These are phyloP conservation scores for Taphrina flavorubra DNA, from an alignment of 1,139 yeast species.

Conservation along the genomic window DNA sequence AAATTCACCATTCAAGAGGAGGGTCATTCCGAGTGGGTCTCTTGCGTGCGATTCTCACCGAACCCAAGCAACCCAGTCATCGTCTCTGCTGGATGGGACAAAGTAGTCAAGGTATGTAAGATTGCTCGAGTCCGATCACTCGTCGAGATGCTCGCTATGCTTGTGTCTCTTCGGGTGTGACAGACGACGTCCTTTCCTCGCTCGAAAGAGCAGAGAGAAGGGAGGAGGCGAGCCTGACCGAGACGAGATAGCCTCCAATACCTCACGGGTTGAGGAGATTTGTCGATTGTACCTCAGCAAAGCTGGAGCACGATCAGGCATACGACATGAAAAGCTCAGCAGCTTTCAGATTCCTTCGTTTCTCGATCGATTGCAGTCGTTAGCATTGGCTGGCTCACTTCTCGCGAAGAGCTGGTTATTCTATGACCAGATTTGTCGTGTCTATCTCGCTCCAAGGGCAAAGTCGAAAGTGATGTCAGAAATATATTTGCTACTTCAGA, in stretches of 20 bases:
- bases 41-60: constrained; percentile 95
- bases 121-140: constrained; percentile 43
- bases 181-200: constrained; percentile 41
- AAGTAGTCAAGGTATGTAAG: constrained; percentile 95
- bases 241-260: constrained; percentile 21
- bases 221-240: constrained; percentile 43
- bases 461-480: constrained; percentile 42
- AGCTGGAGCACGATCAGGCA: constrained; percentile 6
- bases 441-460: constrained; percentile 17
- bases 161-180: constrained; percentile 11
- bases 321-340: not conserved
- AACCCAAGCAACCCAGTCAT: constrained; percentile 66
- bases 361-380: constrained; percentile 15
- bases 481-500: constrained; percentile 99
- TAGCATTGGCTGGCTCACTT: constrained; percentile 10
- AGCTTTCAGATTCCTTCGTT: constrained; percentile 18
- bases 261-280: not conserved
- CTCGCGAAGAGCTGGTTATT: constrained; percentile 4
- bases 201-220: constrained; percentile 29
- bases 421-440: not conserved
- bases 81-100: constrained; percentile 99
- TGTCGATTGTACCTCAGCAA: constrained; percentile 6
- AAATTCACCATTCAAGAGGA: constrained; percentile 78
- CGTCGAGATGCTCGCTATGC: not conserved
- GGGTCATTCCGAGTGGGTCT: constrained; percentile 99